Evolutionary conservation across 768 basidiomycete genomes (phyloP).

Genomic region (Pleurotus tuoliensis): DNA sequence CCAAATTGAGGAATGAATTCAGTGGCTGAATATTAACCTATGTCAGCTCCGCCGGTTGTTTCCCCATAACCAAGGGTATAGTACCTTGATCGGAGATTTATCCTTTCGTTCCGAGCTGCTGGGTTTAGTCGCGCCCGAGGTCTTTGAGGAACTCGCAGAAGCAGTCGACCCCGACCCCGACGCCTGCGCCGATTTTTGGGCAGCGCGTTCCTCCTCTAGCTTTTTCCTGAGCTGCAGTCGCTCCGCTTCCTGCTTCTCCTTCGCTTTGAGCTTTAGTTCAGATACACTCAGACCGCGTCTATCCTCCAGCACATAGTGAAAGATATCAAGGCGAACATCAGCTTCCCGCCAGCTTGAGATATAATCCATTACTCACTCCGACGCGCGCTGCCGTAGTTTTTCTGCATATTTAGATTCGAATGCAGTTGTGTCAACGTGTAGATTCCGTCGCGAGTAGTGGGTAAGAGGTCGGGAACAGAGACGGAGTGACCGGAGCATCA

Average conservation of each 20-base stretch:
- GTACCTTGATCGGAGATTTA: slow-evolving; percentile 63
- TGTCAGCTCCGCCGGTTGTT: slow-evolving; percentile 4
- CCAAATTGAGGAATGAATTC: slow-evolving; percentile 73
- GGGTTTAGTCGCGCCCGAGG: slow-evolving; percentile 1
- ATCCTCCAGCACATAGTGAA: slow-evolving; percentile 8
- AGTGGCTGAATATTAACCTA: slow-evolving; percentile 55
- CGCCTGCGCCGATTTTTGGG: slow-evolving; percentile 5
- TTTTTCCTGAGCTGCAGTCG: slow-evolving; percentile 19
- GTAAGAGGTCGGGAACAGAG: not conserved
- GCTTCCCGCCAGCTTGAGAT: slow-evolving; percentile 13
- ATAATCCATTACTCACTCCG: slow-evolving; percentile 44
- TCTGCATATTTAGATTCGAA: slow-evolving; percentile 60
- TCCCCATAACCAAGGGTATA: slow-evolving; percentile 12
- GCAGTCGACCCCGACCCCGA: not conserved
- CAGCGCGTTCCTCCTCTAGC: slow-evolving; percentile 8
- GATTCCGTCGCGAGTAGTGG: not conserved
- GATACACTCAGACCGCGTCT: slow-evolving; percentile 43
- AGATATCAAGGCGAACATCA: slow-evolving; percentile 17
- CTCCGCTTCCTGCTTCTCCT: slow-evolving; percentile 24
- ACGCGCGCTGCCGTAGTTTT: slow-evolving; percentile 59
- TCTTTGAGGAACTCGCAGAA: slow-evolving; percentile 11
- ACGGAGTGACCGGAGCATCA: not conserved
- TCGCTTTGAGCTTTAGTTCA: slow-evolving; percentile 30
- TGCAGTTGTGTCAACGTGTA: slow-evolving; percentile 5
- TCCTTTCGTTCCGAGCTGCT: slow-evolving; percentile 43